phyloP scores from a whole-genome alignment of 2,329 filamentous ascomycete species.

The Beauveria rudraprayagi region DNA sequence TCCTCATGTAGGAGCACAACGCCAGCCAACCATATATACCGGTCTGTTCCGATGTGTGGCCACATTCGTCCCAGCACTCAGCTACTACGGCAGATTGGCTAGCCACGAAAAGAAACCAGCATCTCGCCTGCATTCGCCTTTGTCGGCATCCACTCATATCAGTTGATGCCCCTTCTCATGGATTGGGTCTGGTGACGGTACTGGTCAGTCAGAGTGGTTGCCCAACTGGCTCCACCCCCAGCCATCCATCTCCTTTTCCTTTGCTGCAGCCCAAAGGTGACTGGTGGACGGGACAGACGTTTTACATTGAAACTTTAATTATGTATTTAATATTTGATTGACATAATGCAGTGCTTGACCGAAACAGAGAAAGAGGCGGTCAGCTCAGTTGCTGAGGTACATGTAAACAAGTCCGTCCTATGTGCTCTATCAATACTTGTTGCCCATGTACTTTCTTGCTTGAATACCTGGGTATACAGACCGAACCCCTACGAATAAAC shows the following conservation, averaged over 20 bases:
- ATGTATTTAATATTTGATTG: neutral
- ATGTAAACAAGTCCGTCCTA: slow-evolving; percentile 1
- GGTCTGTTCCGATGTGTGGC: neutral
- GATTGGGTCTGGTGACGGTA: slow-evolving; percentile 11
- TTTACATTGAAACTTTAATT: neutral
- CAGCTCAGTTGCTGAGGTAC: neutral
- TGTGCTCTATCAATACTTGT: neutral
- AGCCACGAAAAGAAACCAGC: neutral
- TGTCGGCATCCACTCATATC: slow-evolving; percentile 1
- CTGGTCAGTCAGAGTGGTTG: slow-evolving; percentile 10
- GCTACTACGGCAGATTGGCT: neutral
- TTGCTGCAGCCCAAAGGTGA: neutral
- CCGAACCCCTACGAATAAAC: neutral
- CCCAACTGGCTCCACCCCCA: slow-evolving; percentile 11
- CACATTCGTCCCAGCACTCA: neutral
- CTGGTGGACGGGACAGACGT: slow-evolving; percentile 2
- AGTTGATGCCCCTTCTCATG: neutral
- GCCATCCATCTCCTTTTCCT: slow-evolving; percentile 9
- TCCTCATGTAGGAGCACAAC: neutral
- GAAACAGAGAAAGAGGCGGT: slow-evolving; percentile 2
- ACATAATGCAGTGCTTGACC: neutral
- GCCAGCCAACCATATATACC: slow-evolving; percentile 1
- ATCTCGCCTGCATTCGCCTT: neutral
- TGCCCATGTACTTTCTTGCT: neutral
- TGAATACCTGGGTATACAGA: neutral